Evolutionary conservation across 2,329 filamentous ascomycete species (phyloP), one percentile per base, ranked within the genome.

Genomic region (Huntiella abstrusa): DNA sequence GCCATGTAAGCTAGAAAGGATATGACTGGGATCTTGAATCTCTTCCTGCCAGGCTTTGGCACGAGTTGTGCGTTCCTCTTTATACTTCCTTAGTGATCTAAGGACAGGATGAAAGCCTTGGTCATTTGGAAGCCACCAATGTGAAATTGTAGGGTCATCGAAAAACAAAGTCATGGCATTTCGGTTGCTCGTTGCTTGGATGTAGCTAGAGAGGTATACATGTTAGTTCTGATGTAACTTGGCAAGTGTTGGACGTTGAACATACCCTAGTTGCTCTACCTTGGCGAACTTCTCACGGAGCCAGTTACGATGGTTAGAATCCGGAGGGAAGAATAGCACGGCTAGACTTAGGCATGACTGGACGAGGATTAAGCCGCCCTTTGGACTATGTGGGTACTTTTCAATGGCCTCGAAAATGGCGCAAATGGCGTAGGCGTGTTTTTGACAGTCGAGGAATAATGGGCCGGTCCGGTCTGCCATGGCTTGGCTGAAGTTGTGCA

Each of bases 51-150:
- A 62, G 13, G 70, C 68, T n/a, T 68, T 65, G 0, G 71, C 73
- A 15, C 67, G 73, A 5, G 71, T 65, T 50, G 75, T 82, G 41
- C 84, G 74, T 52, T 91, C 83, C 54, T 83, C 77, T 22, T 86
- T 83, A 61, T 94, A 87, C 37, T 75, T 72, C 15, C 87, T 80
- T 51, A 94, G 77, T 46, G 73, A 80, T 44, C 77, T 78, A 46
- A 95, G 69, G 37, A 92, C 73, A 1, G 74, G 72, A 8, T 74
- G 79, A 55, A 82, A 82, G 1, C 74, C 76, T 63, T 88, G 81
- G 51, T 84, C 75, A 58, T 91, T 73, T 2, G 86, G 83, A 2
- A 95, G 71, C 91, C 91, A 98, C 84, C 86, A 95, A 48, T 79
- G 70, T 39, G 74, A 73, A 45, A 86, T 75, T 15, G 78, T 75